These are phyloP conservation scores for Luffa acutangula DNA, from an alignment of 306 rosid genomes.

Conservation along the genomic window DNA sequence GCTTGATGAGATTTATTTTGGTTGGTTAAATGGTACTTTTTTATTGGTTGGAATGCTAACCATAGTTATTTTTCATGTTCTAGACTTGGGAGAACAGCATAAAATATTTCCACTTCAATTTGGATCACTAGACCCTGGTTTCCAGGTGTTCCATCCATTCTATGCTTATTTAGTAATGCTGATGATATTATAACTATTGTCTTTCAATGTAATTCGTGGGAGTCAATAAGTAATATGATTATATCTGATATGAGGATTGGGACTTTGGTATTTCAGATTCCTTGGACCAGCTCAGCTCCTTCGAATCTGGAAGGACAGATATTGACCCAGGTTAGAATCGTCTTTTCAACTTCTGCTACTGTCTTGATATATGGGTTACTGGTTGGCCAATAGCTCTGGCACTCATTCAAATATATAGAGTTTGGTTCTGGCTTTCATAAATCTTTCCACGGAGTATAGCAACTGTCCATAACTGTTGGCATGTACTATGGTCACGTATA, in stretches of 20 bases:
- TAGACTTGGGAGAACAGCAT: conserved; percentile 38
- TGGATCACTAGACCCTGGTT: conserved; percentile 67
- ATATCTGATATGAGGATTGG: not conserved
- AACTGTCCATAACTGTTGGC: not conserved
- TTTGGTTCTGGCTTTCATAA: not conserved
- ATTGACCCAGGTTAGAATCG: conserved; percentile 48
- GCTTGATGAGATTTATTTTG: not conserved
- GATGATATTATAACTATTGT: conserved; percentile 2
- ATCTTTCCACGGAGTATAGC: not conserved
- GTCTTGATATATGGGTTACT: not conserved
- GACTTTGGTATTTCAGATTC: conserved; percentile 43
- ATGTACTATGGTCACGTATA: not conserved
- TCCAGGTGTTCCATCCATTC: conserved; percentile 27
- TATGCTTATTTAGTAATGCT: conserved; percentile 5
- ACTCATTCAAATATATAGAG: not conserved
- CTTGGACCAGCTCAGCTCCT: conserved; percentile 89
- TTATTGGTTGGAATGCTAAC: not conserved
- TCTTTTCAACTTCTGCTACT: not conserved
- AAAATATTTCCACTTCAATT: conserved; percentile 65
- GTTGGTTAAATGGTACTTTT: not conserved
- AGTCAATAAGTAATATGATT: not conserved
- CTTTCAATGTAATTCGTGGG: not conserved
- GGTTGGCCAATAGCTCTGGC: not conserved
- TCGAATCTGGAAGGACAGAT: conserved; percentile 83
- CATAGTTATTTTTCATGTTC: not conserved